Percentiles rank a stretch among this genome's conserved stretches.
phyloP scores from a whole-genome alignment of 805 yeast species.

The Nakazawaea holstii region DNA sequence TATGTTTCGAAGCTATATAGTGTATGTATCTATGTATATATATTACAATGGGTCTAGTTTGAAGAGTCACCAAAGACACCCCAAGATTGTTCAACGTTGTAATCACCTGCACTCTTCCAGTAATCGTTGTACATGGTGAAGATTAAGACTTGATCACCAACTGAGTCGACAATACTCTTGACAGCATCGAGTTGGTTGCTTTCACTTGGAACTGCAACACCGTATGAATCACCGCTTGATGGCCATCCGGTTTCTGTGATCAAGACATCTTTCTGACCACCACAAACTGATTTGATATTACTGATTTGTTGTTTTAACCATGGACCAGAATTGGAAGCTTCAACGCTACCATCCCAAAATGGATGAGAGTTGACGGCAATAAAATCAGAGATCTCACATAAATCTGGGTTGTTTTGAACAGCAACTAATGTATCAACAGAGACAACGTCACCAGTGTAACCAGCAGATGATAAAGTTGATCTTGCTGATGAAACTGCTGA shows the following conservation, averaged over 20 bases:
- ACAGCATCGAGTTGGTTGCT: conserved; percentile 49
- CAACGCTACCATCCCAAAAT: conserved; percentile 52
- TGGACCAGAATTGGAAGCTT: conserved; percentile 47
- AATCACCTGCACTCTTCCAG: conserved; percentile 55
- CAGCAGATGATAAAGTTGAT: conserved; percentile 36
- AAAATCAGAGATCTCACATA: conserved; percentile 56
- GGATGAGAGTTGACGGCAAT: conserved; percentile 67
- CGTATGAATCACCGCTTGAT: conserved; percentile 48
- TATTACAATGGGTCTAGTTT: neutral
- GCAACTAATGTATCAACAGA: conserved; percentile 64
- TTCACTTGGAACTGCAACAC: conserved; percentile 49
- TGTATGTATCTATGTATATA: too few relatives aligned
- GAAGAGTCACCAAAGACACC: conserved; percentile 33
- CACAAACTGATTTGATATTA: conserved; percentile 39
- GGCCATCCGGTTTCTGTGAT: conserved; percentile 74
- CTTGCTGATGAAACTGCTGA: conserved; percentile 44
- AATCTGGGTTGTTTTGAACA: conserved; percentile 41
- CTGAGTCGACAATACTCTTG: conserved; percentile 36
- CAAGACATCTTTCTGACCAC: conserved; percentile 40
- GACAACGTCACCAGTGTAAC: conserved; percentile 52
- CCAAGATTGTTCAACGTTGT: conserved; percentile 60
- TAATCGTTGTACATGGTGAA: conserved; percentile 59
- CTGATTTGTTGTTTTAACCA: conserved; percentile 46
- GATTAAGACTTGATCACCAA: conserved; percentile 46
- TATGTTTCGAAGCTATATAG: too few relatives aligned